phyloP scores from a whole-genome alignment of 345 rosid species.

The Erysimum cheiranthoides region DNA sequence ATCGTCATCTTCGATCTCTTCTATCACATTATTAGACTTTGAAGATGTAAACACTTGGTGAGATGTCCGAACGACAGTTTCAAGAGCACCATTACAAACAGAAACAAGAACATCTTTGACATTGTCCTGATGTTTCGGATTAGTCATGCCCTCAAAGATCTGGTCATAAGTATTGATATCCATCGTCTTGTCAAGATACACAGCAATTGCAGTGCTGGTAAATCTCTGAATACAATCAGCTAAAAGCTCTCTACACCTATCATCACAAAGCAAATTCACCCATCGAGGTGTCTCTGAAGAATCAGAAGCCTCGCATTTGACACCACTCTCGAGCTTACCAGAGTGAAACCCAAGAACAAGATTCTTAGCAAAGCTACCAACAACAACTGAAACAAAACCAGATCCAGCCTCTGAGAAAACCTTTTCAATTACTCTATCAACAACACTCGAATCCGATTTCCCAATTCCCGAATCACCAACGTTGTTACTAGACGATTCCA shows the following conservation, averaged over 20 bases:
- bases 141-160: constrained; percentile 80
- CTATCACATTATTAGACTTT: constrained; percentile 23
- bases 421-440: constrained; percentile 73
- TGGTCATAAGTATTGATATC: constrained; percentile 80
- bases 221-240: constrained; percentile 84
- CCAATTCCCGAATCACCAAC: constrained; percentile 30
- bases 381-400: constrained; percentile 83
- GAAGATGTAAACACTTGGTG: constrained; percentile 74
- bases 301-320: constrained; percentile 24
- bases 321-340: constrained; percentile 17
- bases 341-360: constrained; percentile 83
- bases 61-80: constrained; percentile 80
- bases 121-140: constrained; percentile 74
- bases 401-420: constrained; percentile 70
- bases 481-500: constrained; percentile 44
- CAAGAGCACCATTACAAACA: constrained; percentile 76
- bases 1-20: constrained; percentile 26
- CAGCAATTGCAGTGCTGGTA: constrained; percentile 76
- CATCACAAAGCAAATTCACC: constrained; percentile 61
- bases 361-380: constrained; percentile 94
- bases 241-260: constrained; percentile 68
- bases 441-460: constrained; percentile 43
- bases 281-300: constrained; percentile 58
- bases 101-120: constrained; percentile 75
- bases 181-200: constrained; percentile 93